These are phyloP conservation scores for Clonostachys sp. DNA, from an alignment of 2,329 filamentous ascomycete species.

Conservation along the genomic window DNA sequence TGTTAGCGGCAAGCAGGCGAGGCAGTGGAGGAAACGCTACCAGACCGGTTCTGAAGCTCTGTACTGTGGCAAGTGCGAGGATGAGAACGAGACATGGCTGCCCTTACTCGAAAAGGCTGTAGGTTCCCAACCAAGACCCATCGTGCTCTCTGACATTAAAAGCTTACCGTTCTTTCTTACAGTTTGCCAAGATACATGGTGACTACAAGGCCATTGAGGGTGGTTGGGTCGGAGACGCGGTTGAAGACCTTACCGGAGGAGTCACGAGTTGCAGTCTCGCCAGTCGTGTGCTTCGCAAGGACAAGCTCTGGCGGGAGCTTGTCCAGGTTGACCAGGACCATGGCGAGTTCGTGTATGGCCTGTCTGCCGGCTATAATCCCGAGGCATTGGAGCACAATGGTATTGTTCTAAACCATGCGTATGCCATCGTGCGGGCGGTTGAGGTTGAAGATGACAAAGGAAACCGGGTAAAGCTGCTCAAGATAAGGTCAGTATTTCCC, in stretches of 20 bases:
- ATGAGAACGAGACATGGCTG: conserved; percentile 70
- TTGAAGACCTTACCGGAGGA: conserved; percentile 48
- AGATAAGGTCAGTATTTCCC: conserved; percentile 30
- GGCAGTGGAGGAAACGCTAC: conserved; percentile 55
- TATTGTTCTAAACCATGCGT: too few relatives aligned
- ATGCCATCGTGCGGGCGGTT: conserved; percentile 28
- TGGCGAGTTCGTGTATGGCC: conserved; percentile 58
- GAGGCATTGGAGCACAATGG: too few relatives aligned
- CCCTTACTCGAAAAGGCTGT: conserved; percentile 67
- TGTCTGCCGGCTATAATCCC: too few relatives aligned
- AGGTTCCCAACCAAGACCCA: conserved; percentile 3
- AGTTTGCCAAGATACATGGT: conserved; percentile 68
- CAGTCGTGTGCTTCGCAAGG: conserved; percentile 58
- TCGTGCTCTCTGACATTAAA: background rate
- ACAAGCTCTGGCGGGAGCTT: conserved; percentile 67
- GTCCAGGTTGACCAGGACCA: conserved; percentile 46
- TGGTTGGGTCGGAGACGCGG: conserved; percentile 54
- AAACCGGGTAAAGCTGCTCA: conserved; percentile 29
- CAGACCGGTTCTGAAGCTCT: conserved; percentile 66
- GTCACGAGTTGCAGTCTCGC: conserved; percentile 51
- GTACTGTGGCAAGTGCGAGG: conserved; percentile 65
- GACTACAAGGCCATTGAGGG: conserved; percentile 66
- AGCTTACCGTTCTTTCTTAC: too few relatives aligned
- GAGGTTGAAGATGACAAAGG: conserved; percentile 37
- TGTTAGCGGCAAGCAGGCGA: conserved; percentile 44